Percentiles rank a stretch among this genome's conserved stretches.
These are phyloP conservation scores for Sesbania bispinosa DNA, from an alignment of 306 rosid species.

Conservation along the genomic window DNA sequence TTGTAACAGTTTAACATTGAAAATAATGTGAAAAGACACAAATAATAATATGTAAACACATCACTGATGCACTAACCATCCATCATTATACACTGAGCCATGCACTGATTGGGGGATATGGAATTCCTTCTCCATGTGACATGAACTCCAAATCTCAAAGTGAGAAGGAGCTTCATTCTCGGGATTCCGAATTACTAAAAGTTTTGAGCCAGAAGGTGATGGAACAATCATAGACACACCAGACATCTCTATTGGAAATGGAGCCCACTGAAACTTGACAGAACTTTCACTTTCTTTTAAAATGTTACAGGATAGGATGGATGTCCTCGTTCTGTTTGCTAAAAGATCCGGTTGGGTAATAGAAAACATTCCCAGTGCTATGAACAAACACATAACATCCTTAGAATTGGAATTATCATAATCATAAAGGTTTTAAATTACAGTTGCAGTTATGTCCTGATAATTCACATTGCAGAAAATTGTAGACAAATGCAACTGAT, in stretches of 20 bases:
- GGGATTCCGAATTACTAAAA: conserved; percentile 58
- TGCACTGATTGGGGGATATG: conserved; percentile 68
- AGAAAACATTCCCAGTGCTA: conserved; percentile 60
- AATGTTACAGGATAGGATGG: conserved; percentile 47
- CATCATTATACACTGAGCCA: conserved; percentile 70
- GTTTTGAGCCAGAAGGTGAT: conserved; percentile 74
- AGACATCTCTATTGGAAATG: conserved; percentile 70
- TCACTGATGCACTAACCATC: conserved; percentile 45
- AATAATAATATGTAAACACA: not conserved
- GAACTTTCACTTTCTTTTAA: conserved; percentile 35
- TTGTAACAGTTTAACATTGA: not conserved
- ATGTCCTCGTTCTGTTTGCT: conserved; percentile 63
- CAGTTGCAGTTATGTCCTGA: too few species aligned
- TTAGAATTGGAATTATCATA: too few species aligned
- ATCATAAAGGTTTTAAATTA: too few species aligned
- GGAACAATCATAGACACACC: conserved; percentile 66
- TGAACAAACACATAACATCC: not conserved
- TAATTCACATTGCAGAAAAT: too few species aligned
- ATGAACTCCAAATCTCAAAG: conserved; percentile 72
- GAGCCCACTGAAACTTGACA: conserved; percentile 63
- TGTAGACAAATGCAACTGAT: too few species aligned
- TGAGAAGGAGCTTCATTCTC: conserved; percentile 50
- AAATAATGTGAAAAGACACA: not conserved
- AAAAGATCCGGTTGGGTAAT: conserved; percentile 56
- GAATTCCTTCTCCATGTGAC: conserved; percentile 68